Conservation (phyloP, 2,329 filamentous ascomycete genomes). For the Microdochium bolleyi region DNA sequence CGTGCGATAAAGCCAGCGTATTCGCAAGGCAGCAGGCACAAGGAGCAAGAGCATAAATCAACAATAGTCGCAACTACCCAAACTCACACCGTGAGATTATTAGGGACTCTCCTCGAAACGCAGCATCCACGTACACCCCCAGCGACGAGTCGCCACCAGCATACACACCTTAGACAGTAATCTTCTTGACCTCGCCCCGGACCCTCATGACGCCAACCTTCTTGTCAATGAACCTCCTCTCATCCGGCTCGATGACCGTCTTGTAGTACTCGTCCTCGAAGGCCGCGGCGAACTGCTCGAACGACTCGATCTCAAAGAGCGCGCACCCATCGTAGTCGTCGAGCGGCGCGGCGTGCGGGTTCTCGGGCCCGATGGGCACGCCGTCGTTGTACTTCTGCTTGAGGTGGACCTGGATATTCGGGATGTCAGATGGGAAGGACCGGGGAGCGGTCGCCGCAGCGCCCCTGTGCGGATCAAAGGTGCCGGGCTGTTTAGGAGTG, state of each 20-base stretch:
- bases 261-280: slow-evolving; percentile 21
- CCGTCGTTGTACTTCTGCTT: slow-evolving; percentile 13
- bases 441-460: neutral
- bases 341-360: slow-evolving; percentile 5
- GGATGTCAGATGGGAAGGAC: neutral
- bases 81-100: too few relatives aligned
- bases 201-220: slow-evolving; percentile 12
- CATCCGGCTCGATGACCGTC: slow-evolving; percentile 18
- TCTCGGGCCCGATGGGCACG: slow-evolving; percentile 7
- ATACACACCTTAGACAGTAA: neutral
- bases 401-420: slow-evolving; percentile 12
- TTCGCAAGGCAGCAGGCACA: neutral
- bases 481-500: too few relatives aligned
- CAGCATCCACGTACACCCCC: neutral
- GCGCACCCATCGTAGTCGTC: slow-evolving; percentile 20
- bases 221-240: slow-evolving; percentile 20
- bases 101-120: too few relatives aligned
- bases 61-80: too few relatives aligned
- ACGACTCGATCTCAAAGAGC: slow-evolving; percentile 17
- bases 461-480: too few relatives aligned
- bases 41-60: too few relatives aligned
- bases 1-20: slow-evolving; percentile 35
- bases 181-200: slow-evolving; percentile 10
- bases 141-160: neutral
- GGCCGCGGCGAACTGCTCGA: slow-evolving; percentile 15